Conservation (phyloP, 1,139 yeast species). For the Yamadazyma atmosphaerica region DNA sequence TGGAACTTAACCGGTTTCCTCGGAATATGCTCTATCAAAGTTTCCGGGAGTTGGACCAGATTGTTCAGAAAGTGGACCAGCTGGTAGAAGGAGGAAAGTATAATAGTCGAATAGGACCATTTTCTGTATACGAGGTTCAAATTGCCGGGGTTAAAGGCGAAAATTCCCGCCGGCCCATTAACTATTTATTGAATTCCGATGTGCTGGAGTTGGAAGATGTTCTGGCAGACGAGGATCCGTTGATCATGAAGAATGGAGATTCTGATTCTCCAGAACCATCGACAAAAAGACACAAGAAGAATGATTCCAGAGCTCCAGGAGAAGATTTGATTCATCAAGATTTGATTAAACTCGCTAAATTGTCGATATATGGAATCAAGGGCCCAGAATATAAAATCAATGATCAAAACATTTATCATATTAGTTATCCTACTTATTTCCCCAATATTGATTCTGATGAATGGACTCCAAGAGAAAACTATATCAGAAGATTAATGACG, state of each 20-base stretch:
- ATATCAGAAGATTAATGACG: constrained; percentile 14
- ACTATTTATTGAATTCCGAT: constrained; percentile 1
- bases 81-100: constrained; percentile 9
- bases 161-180: not conserved
- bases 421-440: constrained; percentile 47
- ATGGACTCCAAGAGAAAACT: constrained; percentile 32
- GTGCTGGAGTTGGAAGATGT: not conserved
- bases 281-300: not conserved
- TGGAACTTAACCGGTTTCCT: constrained; percentile 39
- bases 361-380: constrained; percentile 44
- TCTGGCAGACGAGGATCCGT: not conserved
- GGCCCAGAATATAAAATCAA: constrained; percentile 38
- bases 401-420: constrained; percentile 48
- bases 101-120: constrained; percentile 31
- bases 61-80: constrained; percentile 29
- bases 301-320: not conserved
- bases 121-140: constrained; percentile 19
- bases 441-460: constrained; percentile 48
- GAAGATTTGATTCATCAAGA: constrained; percentile 35
- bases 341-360: constrained; percentile 37
- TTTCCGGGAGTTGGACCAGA: constrained; percentile 27
- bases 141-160: not conserved
- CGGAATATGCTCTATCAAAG: constrained; percentile 31
- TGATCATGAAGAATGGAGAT: not conserved
- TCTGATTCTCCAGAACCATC: constrained; percentile 2